Evolutionary conservation across 768 basidiomycete genomes (phyloP).

Genomic region (Flagelloscypha sp.): DNA sequence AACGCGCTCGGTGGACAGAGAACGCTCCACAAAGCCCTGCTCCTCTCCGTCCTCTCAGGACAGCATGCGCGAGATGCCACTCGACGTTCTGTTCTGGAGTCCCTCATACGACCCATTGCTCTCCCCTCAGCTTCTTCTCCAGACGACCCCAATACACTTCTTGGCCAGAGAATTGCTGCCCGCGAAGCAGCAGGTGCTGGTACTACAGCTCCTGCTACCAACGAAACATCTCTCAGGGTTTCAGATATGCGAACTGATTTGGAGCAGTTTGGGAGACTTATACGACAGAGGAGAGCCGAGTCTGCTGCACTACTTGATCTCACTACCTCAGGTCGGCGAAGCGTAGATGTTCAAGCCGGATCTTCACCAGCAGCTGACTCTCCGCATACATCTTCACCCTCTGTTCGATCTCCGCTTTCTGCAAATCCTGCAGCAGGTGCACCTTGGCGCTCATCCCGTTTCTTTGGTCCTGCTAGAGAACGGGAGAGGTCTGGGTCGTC

Average conservation of each 20-base stretch:
- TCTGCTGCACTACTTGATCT: constrained; percentile 10
- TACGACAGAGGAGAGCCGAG: constrained; percentile 18
- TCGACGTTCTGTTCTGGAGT: constrained; percentile 20
- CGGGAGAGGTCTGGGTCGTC: no score
- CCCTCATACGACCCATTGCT: constrained; percentile 18
- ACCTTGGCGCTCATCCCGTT: no score
- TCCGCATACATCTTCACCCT: no score
- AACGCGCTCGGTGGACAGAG: no score
- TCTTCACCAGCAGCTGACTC: constrained; percentile 1
- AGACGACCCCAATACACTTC: constrained; percentile 28
- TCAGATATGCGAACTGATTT: constrained; percentile 20
- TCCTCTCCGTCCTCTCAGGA: no score
- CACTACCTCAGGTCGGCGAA: constrained; percentile 8
- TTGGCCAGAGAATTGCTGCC: constrained; percentile 33
- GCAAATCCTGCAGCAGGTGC: no score
- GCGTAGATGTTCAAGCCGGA: constrained; percentile 9
- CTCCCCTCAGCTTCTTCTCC: constrained; percentile 13
- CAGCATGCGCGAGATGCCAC: no score
- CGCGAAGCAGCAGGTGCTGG: constrained; percentile 24
- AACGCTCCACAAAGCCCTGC: no score
- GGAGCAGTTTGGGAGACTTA: constrained; percentile 13
- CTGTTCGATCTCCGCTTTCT: no score
- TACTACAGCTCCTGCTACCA: constrained; percentile 7
- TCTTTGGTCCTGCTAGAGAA: no score
- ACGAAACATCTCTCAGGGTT: constrained; percentile 13